Percentiles rank a stretch among this genome's conserved stretches.
These are phyloP conservation scores for Nepenthes mirabilis DNA, from an alignment of 148 eudicot genomes.

Conservation along the genomic window DNA sequence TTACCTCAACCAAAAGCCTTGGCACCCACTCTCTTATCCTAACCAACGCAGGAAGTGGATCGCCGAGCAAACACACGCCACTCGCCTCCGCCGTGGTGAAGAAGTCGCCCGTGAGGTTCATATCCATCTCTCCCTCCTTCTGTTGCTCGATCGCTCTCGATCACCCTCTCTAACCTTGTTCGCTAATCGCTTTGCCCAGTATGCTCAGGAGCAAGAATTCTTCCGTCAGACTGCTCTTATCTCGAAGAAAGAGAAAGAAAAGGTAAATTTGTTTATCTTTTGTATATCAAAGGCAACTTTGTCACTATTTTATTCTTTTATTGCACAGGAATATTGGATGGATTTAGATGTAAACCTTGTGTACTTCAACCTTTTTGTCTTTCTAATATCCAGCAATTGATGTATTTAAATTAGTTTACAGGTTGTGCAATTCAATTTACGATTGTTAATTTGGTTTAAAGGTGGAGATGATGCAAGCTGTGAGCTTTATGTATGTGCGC, in stretches of 20 bases:
- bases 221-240: constrained; percentile 75
- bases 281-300: background rate
- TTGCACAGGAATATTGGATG: too few relatives aligned
- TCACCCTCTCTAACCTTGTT: background rate
- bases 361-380: too few relatives aligned
- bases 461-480: constrained; percentile 98
- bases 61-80: constrained; percentile 91
- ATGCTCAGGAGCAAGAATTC: constrained; percentile 93
- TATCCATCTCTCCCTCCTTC: background rate
- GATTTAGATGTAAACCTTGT: too few relatives aligned
- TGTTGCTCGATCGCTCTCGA: background rate
- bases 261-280: constrained; percentile 23
- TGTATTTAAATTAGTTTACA: background rate
- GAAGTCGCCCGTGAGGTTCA: constrained; percentile 85
- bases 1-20: constrained; percentile 89
- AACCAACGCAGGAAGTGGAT: constrained; percentile 99
- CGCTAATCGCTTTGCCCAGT: constrained; percentile 25
- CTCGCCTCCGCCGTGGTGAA: constrained; percentile 55
- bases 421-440: constrained; percentile 1
- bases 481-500: constrained; percentile 95
- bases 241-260: constrained; percentile 86
- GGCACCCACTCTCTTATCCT: constrained; percentile 99
- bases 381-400: too few relatives aligned
- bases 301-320: background rate
- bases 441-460: constrained; percentile 12